Conservation (phyloP, 2,329 filamentous ascomycete species). For the Phyllosticta citrichinensis region DNA sequence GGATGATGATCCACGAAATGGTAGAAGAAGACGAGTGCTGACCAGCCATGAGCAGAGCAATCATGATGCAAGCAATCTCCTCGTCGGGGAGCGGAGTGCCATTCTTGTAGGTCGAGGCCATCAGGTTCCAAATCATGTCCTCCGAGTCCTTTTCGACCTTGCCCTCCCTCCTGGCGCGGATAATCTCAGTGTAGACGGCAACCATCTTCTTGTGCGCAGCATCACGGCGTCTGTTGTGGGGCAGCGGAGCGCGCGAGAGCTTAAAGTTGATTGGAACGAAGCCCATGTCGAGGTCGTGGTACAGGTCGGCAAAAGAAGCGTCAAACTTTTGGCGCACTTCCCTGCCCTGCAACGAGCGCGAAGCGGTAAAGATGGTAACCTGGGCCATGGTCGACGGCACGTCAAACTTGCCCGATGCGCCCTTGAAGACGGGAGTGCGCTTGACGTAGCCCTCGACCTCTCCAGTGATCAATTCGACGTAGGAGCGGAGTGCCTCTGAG, state of each 20-base stretch:
- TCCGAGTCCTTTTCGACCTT: constrained; percentile 43
- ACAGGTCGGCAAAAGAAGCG: constrained; percentile 67
- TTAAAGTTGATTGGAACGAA: constrained; percentile 86
- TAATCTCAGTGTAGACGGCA: constrained; percentile 72
- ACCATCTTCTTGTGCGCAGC: constrained; percentile 71
- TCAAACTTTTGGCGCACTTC: constrained; percentile 75
- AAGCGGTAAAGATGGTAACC: constrained; percentile 84
- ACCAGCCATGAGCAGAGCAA: constrained; percentile 82
- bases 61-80: constrained; percentile 89
- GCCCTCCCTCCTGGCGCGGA: constrained; percentile 56
- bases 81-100: constrained; percentile 68
- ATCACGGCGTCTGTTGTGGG: constrained; percentile 78
- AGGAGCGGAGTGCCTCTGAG: constrained; percentile 62
- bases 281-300: constrained; percentile 84
- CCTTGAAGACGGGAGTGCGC: constrained; percentile 56
- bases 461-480: constrained; percentile 67
- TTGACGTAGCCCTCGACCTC: constrained; percentile 69
- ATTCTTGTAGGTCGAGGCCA: constrained; percentile 78
- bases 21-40: constrained; percentile 84
- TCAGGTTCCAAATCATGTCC: constrained; percentile 87
- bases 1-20: constrained; percentile 74
- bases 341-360: constrained; percentile 73
- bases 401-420: constrained; percentile 57
- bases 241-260: constrained; percentile 77
- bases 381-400: constrained; percentile 70